These are phyloP conservation scores for Penicillium nucicola DNA, from an alignment of 495 filamentous ascomycete species.

Conservation along the genomic window DNA sequence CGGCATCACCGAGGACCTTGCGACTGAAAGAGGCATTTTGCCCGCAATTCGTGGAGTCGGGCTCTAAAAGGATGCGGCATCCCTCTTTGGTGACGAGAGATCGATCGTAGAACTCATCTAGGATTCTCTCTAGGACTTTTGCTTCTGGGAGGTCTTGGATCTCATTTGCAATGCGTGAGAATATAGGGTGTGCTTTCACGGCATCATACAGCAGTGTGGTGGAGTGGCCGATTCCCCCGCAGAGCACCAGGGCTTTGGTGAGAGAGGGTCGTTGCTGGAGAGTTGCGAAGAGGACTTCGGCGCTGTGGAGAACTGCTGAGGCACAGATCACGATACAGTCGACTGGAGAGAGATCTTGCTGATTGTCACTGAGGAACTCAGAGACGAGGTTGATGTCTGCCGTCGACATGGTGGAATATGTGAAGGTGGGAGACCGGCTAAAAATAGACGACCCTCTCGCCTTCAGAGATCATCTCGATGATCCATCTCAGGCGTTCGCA, in stretches of 20 bases:
- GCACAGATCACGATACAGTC: constrained; percentile 32
- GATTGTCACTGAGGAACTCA: constrained; percentile 21
- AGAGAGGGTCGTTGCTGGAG: constrained; percentile 14
- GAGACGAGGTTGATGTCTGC: constrained; percentile 23
- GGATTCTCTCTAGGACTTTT: constrained; percentile 26
- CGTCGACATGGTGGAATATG: background rate
- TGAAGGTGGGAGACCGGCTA: too few species aligned
- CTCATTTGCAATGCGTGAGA: constrained; percentile 10
- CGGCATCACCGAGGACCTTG: constrained; percentile 23
- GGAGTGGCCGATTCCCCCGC: constrained; percentile 38
- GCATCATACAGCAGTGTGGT: constrained; percentile 32
- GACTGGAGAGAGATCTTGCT: constrained; percentile 9
- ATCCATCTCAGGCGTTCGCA: too few species aligned
- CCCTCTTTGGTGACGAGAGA: constrained; percentile 9
- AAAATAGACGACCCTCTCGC: background rate
- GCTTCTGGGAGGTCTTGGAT: constrained; percentile 29
- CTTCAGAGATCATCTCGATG: too few species aligned
- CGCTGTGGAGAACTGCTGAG: constrained; percentile 20
- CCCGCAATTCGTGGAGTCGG: constrained; percentile 37
- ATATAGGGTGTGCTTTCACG: constrained; percentile 22
- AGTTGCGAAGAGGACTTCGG: constrained; percentile 16
- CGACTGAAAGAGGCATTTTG: constrained; percentile 27
- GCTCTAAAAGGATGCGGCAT: constrained; percentile 30
- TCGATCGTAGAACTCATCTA: constrained; percentile 22
- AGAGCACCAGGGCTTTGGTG: constrained; percentile 31